Evolutionary conservation across 306 rosid genomes (phyloP).

Genomic region (Urtica urens): DNA sequence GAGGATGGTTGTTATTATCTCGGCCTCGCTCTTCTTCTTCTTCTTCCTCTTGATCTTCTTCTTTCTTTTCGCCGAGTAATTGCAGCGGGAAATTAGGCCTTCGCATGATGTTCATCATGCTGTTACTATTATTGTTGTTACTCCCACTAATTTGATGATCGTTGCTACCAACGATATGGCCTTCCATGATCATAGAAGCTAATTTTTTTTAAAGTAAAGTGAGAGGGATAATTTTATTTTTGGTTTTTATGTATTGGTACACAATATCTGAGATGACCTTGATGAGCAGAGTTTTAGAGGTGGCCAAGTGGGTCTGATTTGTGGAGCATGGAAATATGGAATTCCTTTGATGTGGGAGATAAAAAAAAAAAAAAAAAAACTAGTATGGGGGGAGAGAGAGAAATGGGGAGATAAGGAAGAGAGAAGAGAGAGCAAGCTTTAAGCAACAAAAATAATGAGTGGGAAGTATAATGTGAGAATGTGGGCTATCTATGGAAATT

Average conservation of each 20-base stretch:
- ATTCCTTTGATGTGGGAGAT: conserved; percentile 66
- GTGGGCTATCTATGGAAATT: conserved; percentile 11
- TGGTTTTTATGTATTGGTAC: conserved; percentile 4
- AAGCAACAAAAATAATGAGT: conserved; percentile 91
- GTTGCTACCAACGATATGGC: conserved; percentile 18
- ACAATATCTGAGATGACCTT: conserved; percentile 46
- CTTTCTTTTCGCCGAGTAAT: conserved; percentile 54
- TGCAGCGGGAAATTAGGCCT: conserved; percentile 91
- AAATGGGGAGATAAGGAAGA: conserved; percentile 35
- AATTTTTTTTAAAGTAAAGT: background rate
- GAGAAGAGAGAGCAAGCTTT: conserved; percentile 60
- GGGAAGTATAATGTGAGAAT: conserved; percentile 50
- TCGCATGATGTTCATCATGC: conserved; percentile 46
- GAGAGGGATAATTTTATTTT: conserved; percentile 3
- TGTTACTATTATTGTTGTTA: too few species aligned
- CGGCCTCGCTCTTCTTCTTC: too few species aligned
- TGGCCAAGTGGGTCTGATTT: conserved; percentile 69
- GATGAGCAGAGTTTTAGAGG: conserved; percentile 32
- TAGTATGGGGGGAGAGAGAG: conserved; percentile 26
- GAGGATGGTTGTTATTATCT: too few species aligned
- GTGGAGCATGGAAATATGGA: conserved; percentile 42
- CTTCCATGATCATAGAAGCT: conserved; percentile 68
- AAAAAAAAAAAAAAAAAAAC: conserved; percentile 26
- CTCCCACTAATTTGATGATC: conserved; percentile 49
- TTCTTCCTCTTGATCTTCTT: conserved; percentile 6